These are phyloP conservation scores for Nemophila menziesii DNA, from an alignment of 257 asterid genomes.

Conservation along the genomic window DNA sequence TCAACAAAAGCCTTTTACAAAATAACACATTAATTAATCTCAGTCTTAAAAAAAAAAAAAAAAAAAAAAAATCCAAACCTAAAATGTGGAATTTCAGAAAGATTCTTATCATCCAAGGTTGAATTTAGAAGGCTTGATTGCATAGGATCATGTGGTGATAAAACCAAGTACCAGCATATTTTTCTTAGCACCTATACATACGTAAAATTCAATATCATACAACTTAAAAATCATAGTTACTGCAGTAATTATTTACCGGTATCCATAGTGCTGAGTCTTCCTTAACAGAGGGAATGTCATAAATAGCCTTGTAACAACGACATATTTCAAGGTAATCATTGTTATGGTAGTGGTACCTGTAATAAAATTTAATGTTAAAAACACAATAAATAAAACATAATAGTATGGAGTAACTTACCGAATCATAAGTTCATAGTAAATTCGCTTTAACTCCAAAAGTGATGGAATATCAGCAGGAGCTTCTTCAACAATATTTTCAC, in stretches of 20 bases:
- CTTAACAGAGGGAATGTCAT: slow-evolving; percentile 82
- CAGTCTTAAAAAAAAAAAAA: neutral
- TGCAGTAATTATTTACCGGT: slow-evolving; percentile 35
- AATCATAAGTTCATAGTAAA: slow-evolving; percentile 89
- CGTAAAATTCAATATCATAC: neutral
- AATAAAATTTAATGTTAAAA: neutral
- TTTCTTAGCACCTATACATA: slow-evolving; percentile 68
- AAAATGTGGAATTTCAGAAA: slow-evolving; percentile 85
- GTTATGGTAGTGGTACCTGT: slow-evolving; percentile 70
- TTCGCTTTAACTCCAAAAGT: slow-evolving; percentile 71
- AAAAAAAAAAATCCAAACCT: slow-evolving; percentile 24
- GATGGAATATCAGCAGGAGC: slow-evolving; percentile 94
- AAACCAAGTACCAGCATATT: slow-evolving; percentile 89
- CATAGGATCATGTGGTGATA: slow-evolving; percentile 91
- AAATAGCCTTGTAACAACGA: slow-evolving; percentile 90
- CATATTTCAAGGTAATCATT: slow-evolving; percentile 94
- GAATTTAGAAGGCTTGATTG: slow-evolving; percentile 93
- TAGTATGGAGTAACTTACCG: slow-evolving; percentile 27
- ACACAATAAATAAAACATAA: neutral
- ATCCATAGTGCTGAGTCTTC: slow-evolving; percentile 80
- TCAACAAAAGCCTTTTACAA: slow-evolving; percentile 50
- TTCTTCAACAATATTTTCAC: slow-evolving; percentile 73
- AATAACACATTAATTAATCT: neutral
- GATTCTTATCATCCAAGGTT: slow-evolving; percentile 88
- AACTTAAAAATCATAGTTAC: neutral